Conservation (phyloP, 805 yeast species). For the Saccharomycopsis microspora region DNA sequence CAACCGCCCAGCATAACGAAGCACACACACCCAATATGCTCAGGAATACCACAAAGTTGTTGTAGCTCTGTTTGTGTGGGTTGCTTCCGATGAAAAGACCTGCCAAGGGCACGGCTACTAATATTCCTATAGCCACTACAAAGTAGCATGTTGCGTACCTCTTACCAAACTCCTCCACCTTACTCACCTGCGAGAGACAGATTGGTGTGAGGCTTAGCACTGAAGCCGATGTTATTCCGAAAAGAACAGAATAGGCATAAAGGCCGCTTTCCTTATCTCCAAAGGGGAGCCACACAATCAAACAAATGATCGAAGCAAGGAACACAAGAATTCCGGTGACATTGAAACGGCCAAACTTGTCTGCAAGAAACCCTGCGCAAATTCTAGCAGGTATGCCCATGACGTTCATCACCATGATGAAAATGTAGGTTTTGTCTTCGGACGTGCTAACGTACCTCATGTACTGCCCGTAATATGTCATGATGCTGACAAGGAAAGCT, state of each 20-base stretch:
- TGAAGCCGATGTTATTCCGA: constrained; percentile 48
- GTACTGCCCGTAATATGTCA: constrained; percentile 41
- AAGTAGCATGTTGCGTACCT: constrained; percentile 48
- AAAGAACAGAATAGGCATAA: constrained; percentile 35
- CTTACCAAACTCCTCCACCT: constrained; percentile 42
- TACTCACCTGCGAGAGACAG: constrained; percentile 47
- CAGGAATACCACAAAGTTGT: constrained; percentile 27
- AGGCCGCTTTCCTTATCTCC: constrained; percentile 26
- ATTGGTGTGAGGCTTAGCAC: constrained; percentile 48
- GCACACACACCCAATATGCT: constrained; percentile 28
- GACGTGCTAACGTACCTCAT: constrained; percentile 33
- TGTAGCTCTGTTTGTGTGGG: constrained; percentile 24
- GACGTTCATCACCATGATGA: constrained; percentile 31
- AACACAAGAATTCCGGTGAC: constrained; percentile 30
- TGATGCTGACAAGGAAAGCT: constrained; percentile 30
- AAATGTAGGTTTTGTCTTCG: constrained; percentile 27
- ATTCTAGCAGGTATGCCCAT: constrained; percentile 26
- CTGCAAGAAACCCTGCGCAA: constrained; percentile 26
- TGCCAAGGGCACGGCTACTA: constrained; percentile 39
- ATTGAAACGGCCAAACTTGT: constrained; percentile 35
- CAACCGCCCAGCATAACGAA: constrained; percentile 29
- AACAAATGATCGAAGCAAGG: constrained; percentile 25
- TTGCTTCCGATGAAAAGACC: constrained; percentile 32
- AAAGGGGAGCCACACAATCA: constrained; percentile 33
- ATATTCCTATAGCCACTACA: constrained; percentile 39